These are phyloP conservation scores for Neostapfia colusana DNA, from an alignment of 176 grass and related monocot genomes.

Conservation along the genomic window DNA sequence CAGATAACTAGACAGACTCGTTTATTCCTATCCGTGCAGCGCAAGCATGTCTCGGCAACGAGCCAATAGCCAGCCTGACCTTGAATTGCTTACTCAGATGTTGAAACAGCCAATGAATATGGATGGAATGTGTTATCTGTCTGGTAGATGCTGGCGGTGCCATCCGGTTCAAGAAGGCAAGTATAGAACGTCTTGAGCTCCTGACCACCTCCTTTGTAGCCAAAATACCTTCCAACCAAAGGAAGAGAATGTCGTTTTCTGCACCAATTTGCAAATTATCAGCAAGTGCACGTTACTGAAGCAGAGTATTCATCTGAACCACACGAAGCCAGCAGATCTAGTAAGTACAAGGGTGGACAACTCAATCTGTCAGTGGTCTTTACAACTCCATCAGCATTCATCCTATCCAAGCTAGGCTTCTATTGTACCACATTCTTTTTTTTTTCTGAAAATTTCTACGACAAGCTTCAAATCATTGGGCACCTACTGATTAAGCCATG, in stretches of 20 bases:
- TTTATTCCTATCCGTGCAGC: neutral
- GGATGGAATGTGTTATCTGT: neutral
- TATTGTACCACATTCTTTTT: neutral
- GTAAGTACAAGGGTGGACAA: neutral
- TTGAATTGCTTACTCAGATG: neutral
- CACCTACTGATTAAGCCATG: conserved; percentile 1
- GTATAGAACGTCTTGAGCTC: neutral
- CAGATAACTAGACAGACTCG: neutral
- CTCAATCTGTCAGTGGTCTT: neutral
- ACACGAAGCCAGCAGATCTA: neutral
- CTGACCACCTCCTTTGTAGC: neutral
- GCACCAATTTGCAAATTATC: neutral
- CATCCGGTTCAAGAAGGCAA: conserved; percentile 4
- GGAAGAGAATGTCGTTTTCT: neutral
- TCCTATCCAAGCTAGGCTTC: neutral
- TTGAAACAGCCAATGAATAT: neutral
- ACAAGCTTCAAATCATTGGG: conserved; percentile 1
- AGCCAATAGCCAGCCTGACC: neutral
- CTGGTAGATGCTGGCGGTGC: neutral
- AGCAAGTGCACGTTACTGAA: neutral
- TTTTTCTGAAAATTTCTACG: neutral
- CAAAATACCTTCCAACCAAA: neutral
- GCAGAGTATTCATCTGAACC: neutral
- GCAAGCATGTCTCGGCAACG: neutral
- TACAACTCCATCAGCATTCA: no score